A percentile compares a stretch with the other conserved stretches of the same genome.
phyloP scores from a whole-genome alignment of 2,329 filamentous ascomycete genomes.

The Byssothecium circinans region DNA sequence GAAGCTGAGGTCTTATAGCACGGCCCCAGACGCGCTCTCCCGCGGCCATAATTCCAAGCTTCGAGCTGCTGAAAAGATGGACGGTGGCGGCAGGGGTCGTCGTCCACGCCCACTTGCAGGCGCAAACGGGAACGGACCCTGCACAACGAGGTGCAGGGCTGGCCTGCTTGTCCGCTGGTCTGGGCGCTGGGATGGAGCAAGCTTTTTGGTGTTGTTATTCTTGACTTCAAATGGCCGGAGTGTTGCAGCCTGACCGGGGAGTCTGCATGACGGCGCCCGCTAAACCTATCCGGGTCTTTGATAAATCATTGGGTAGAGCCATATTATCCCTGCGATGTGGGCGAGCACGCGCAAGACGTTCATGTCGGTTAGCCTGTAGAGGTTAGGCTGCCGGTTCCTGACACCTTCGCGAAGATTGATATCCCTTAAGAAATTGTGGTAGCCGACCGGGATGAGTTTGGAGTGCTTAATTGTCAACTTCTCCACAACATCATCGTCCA shows the following conservation, averaged over 20 bases:
- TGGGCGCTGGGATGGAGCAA: constrained; percentile 27
- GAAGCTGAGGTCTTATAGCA: constrained; percentile 39
- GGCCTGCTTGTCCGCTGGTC: constrained; percentile 23
- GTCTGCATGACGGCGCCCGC: constrained; percentile 26
- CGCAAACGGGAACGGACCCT: constrained; percentile 28
- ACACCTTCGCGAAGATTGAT: constrained; percentile 5
- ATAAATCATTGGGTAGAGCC: constrained; percentile 30
- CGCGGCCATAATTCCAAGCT: constrained; percentile 24
- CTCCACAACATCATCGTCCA: not conserved
- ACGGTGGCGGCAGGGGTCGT: constrained; percentile 23
- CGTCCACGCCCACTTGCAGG: constrained; percentile 18
- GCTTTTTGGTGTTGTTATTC: constrained; percentile 37
- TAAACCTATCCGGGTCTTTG: constrained; percentile 32
- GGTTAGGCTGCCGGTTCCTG: constrained; percentile 13
- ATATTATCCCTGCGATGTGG: constrained; percentile 12
- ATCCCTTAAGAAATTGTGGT: constrained; percentile 5
- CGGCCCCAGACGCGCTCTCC: constrained; percentile 16
- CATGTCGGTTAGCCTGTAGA: constrained; percentile 23
- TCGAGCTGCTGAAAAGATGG: constrained; percentile 21
- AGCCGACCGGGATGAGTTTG: not conserved
- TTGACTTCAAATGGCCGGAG: constrained; percentile 33
- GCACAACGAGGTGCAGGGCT: constrained; percentile 17
- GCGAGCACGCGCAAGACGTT: constrained; percentile 4
- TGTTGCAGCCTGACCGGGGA: constrained; percentile 23
- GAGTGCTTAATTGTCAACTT: not conserved